Conservation (phyloP, 1,139 yeast species). For the Hanseniaspora sp. region DNA sequence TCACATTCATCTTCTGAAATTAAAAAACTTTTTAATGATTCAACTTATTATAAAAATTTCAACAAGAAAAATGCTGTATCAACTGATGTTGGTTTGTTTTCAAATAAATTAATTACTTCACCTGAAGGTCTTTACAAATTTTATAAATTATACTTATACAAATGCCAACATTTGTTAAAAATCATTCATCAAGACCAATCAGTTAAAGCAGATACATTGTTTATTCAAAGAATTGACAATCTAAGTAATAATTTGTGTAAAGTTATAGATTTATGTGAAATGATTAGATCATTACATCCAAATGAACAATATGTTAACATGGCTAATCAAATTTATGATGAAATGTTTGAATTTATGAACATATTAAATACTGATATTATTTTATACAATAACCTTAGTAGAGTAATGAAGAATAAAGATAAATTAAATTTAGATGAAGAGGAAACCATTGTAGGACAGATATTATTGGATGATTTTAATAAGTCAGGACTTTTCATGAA, state of each 20-base stretch:
- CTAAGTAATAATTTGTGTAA: slow-evolving; percentile 81
- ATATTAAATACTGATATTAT: slow-evolving; percentile 75
- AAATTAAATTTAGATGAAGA: slow-evolving; percentile 38
- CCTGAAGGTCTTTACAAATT: slow-evolving; percentile 65
- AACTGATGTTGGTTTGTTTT: slow-evolving; percentile 52
- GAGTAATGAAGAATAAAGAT: slow-evolving; percentile 39
- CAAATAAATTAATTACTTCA: slow-evolving; percentile 53
- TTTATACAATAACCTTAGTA: slow-evolving; percentile 49
- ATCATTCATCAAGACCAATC: slow-evolving; percentile 42
- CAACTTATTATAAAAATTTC: slow-evolving; percentile 21
- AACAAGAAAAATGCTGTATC: slow-evolving; percentile 14
- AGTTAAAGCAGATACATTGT: slow-evolving; percentile 40
- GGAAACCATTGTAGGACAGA: slow-evolving; percentile 71
- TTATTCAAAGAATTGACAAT: slow-evolving; percentile 63
- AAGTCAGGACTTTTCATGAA: slow-evolving; percentile 84
- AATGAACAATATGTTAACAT: slow-evolving; percentile 57
- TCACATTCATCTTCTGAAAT: slow-evolving; percentile 1
- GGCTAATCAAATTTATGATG: slow-evolving; percentile 81
- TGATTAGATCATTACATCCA: slow-evolving; percentile 82
- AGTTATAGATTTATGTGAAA: slow-evolving; percentile 89
- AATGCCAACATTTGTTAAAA: slow-evolving; percentile 53
- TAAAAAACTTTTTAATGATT: slow-evolving; percentile 23
- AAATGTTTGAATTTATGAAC: slow-evolving; percentile 90
- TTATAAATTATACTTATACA: slow-evolving; percentile 48
- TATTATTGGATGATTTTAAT: slow-evolving; percentile 73